Evolutionary conservation across 441 rosid genomes (phyloP).

Genomic region (Hura crepitans): DNA sequence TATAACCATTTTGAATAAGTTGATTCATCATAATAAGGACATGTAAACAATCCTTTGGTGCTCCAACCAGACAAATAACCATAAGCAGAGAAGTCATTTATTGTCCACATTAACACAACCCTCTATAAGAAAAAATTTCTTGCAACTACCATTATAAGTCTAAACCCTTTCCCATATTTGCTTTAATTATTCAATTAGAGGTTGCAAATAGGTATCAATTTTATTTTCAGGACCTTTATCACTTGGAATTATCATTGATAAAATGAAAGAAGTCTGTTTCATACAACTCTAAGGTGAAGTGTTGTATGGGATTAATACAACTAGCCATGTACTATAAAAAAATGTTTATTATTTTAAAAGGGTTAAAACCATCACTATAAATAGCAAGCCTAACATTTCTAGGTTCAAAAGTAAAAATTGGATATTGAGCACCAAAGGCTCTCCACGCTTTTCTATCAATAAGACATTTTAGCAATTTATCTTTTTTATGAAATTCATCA

Average conservation of each 20-base stretch:
- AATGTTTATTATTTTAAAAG: background rate
- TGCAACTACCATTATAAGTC: background rate
- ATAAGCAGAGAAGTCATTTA: background rate
- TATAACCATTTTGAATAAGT: background rate
- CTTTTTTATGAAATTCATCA: background rate
- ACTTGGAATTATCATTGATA: slow-evolving; percentile 7
- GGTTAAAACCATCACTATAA: slow-evolving; percentile 4
- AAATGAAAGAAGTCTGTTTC: background rate
- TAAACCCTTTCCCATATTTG: background rate
- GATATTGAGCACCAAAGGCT: background rate
- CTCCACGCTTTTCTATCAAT: background rate
- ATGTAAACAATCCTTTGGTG: background rate
- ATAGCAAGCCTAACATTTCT: background rate
- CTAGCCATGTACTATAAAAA: slow-evolving; percentile 1
- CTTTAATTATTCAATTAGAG: background rate
- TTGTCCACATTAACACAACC: background rate
- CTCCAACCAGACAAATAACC: background rate
- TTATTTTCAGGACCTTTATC: background rate
- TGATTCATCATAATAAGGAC: background rate
- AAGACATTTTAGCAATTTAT: background rate
- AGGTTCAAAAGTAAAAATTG: background rate
- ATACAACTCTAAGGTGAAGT: background rate
- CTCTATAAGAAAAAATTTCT: background rate
- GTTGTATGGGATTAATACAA: slow-evolving; percentile 5
- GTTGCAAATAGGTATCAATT: slow-evolving; percentile 2